A percentile compares a stretch with the other conserved stretches of the same genome.
Conservation (phyloP, 768 basidiomycete species). For the Holtermanniella nyarrowii region DNA sequence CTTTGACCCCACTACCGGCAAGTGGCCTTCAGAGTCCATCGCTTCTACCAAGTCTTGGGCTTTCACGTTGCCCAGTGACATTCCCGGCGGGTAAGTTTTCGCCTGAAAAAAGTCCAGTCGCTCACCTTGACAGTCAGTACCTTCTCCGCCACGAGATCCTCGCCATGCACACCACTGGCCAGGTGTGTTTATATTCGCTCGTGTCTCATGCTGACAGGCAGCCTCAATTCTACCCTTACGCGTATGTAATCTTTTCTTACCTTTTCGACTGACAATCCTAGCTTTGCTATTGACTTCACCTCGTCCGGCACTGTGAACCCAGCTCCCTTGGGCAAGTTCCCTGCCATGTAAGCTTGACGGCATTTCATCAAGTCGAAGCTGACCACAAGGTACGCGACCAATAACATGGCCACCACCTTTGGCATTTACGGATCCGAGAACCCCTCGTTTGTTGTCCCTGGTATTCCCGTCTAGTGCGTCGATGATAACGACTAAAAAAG, state of each 20-base stretch:
- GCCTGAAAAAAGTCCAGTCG: too few relatives aligned
- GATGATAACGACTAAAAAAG: too few relatives aligned
- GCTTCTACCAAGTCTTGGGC: conserved; percentile 3
- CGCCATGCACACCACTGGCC: conserved; percentile 15
- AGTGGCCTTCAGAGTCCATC: conserved; percentile 6
- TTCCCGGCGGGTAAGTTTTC: conserved; percentile 7
- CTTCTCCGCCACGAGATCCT: conserved; percentile 12
- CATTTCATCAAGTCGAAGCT: too few relatives aligned
- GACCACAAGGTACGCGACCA: too few relatives aligned
- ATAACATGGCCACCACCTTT: conserved; percentile 3
- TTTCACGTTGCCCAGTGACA: conserved; percentile 10
- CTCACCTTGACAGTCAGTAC: neutral
- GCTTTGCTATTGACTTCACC: conserved; percentile 11
- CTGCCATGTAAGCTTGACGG: too few relatives aligned
- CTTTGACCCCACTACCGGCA: conserved; percentile 3
- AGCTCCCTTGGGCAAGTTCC: conserved; percentile 8
- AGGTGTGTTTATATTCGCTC: too few relatives aligned
- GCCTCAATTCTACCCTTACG: conserved; percentile 16
- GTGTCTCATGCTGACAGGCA: neutral
- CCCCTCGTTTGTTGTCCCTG: conserved; percentile 6
- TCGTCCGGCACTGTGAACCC: conserved; percentile 10
- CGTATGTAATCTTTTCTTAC: too few relatives aligned
- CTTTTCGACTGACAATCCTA: too few relatives aligned
- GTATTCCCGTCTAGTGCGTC: conserved; percentile 5
- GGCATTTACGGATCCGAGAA: conserved; percentile 3